A percentile compares a stretch with the other conserved stretches of the same genome.
Evolutionary conservation across 352 stramenopile genomes (phyloP).

Genomic region (Pythium phragmitis): DNA sequence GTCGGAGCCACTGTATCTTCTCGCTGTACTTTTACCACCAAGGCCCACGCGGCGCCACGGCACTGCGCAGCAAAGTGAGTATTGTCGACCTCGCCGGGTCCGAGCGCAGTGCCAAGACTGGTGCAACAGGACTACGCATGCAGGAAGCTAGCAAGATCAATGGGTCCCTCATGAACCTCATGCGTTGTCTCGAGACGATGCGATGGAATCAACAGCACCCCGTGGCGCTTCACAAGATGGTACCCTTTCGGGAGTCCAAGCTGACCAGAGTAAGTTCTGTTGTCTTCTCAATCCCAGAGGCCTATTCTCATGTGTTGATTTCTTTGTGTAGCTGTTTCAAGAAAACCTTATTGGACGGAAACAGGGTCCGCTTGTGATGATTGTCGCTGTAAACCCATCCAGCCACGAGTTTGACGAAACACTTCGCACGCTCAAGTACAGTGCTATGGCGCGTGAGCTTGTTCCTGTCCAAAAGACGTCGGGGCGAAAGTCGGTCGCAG

Average conservation of each 20-base stretch:
- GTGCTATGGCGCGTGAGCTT: conserved; percentile 89
- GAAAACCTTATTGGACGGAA: conserved; percentile 89
- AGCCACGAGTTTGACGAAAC: conserved; percentile 96
- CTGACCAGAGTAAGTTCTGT: conserved; percentile 73
- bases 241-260: conserved; percentile 98
- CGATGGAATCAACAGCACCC: conserved; percentile 89
- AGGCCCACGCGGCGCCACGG: conserved; percentile 32
- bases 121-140: conserved; percentile 85
- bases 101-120: conserved; percentile 72
- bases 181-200: conserved; percentile 95
- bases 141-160: conserved; percentile 99
- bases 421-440: conserved; percentile 94
- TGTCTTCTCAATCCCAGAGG: neutral
- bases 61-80: conserved; percentile 59
- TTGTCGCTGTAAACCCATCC: conserved; percentile 95
- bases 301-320: neutral
- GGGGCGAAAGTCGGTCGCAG: conserved; percentile 31
- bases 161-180: conserved; percentile 97
- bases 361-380: conserved; percentile 92
- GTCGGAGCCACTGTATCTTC: conserved; percentile 90
- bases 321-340: conserved; percentile 88
- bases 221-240: conserved; percentile 76
- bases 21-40: conserved; percentile 73
- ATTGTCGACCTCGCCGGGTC: conserved; percentile 96
- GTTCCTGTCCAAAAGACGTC: conserved; percentile 52